Evolutionary conservation across 441 rosid species (phyloP).

Genomic region (Corymbia calophylla): DNA sequence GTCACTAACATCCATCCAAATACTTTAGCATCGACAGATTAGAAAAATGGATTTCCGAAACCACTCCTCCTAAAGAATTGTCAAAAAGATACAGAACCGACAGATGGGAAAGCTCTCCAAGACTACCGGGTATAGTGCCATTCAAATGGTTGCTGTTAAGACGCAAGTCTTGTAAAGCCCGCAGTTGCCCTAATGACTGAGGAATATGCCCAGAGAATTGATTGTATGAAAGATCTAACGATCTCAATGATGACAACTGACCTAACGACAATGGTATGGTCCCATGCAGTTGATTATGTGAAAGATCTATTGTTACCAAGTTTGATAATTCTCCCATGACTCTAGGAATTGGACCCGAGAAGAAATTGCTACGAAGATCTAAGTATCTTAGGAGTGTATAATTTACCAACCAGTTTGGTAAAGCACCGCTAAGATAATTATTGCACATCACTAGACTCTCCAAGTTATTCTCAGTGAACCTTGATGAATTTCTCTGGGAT

Average conservation of each 20-base stretch:
- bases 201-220: not conserved
- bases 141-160: not conserved
- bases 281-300: not conserved
- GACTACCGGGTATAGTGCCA: constrained; percentile 1
- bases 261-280: not conserved
- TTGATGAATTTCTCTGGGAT: not conserved
- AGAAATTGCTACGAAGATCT: not conserved
- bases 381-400: not conserved
- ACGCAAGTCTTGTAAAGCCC: not conserved
- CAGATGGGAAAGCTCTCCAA: constrained; percentile 22
- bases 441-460: not conserved
- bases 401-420: not conserved
- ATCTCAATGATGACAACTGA: not conserved
- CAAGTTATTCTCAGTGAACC: not conserved
- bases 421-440: not conserved
- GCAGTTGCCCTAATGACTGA: not conserved
- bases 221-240: not conserved
- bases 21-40: not conserved
- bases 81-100: not conserved
- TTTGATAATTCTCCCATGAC: not conserved
- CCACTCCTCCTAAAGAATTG: constrained; percentile 4
- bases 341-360: not conserved
- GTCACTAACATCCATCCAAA: not conserved
- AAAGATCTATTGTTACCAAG: not conserved
- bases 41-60: constrained; percentile 2